Conservation (phyloP, 768 basidiomycete species). For the Boletus rubescentipes region DNA sequence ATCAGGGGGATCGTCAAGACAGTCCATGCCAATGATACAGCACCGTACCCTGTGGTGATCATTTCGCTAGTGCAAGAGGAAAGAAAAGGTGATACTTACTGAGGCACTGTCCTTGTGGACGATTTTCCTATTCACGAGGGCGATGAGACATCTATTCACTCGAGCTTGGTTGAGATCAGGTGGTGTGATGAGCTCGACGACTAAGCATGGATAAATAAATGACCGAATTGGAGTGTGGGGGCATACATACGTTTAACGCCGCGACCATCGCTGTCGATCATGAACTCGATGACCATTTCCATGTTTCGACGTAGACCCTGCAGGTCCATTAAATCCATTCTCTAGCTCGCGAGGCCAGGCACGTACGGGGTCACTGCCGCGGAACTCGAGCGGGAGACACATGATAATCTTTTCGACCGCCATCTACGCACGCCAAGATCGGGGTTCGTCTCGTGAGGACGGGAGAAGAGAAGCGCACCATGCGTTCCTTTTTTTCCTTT, state of each 20-base stretch:
- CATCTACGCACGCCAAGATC: conserved; percentile 35
- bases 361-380: conserved; percentile 83
- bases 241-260: conserved; percentile 60
- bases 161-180: conserved; percentile 87
- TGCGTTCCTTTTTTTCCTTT: conserved; percentile 83
- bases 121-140: conserved; percentile 83
- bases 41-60: conserved; percentile 51
- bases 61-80: background rate
- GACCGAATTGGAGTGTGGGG: background rate
- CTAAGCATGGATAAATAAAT: conserved; percentile 38
- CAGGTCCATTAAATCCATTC: background rate
- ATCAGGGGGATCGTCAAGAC: conserved; percentile 19
- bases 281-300: conserved; percentile 74
- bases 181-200: conserved; percentile 70
- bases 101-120: conserved; percentile 72
- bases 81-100: conserved; percentile 34
- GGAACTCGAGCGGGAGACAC: conserved; percentile 83
- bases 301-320: conserved; percentile 75
- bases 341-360: background rate
- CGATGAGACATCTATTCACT: conserved; percentile 92
- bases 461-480: conserved; percentile 42
- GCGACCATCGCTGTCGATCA: conserved; percentile 62
- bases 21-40: conserved; percentile 70
- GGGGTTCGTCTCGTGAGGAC: too few species aligned
- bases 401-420: conserved; percentile 71